Evolutionary conservation across 768 basidiomycete genomes (phyloP), one percentile per base, ranked within the genome.

Genomic region (Leccinum uliginosum): DNA sequence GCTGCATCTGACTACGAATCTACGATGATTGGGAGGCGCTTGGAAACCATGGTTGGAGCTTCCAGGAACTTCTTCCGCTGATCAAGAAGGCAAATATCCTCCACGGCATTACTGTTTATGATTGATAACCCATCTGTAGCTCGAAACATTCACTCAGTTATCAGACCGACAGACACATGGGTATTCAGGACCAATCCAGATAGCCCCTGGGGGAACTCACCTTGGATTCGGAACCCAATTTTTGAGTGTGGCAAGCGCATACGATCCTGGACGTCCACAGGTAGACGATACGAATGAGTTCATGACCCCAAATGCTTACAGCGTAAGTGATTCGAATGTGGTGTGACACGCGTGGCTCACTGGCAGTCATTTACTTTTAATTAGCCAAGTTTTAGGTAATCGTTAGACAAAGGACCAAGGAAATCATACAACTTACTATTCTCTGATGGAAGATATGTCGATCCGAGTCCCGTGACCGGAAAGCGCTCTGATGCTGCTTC

Each of bases 1-100:
- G 68, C 81, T 8, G 80, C 82, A 2, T 85, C 84, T 0, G 86
- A 88, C 63, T 86, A 81, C 49, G 83, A 88, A 86, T 87, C 63
- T 86, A 81, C 49, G 83, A 88, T 59, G 81, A 82, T 50, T 87
- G 85, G 86, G 59, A 44, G 1, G 65, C 73, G 2, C 67, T 80
- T 24, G 74, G 74, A 4, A 86, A 86, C 63, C 68, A 77, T 1
- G 86, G 85, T 2, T 88, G 86, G 86, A 75, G 83, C 6, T 80
- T 82, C 0, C 71, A 75, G 49, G 73, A 81, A 26, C 63, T 88
- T 5, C 78, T 87, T 29, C 85, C 85, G 0, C 69, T 86, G 14
- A 59, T 85, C 29, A 79, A 73, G 59, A 85, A 86, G 77, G 86
- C 81, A 55, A 8, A 1, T 8, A 53, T 1, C 6, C 5, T 12